Evolutionary conservation across 495 filamentous ascomycete genomes (phyloP).

Genomic region (Tuber aestivum): DNA sequence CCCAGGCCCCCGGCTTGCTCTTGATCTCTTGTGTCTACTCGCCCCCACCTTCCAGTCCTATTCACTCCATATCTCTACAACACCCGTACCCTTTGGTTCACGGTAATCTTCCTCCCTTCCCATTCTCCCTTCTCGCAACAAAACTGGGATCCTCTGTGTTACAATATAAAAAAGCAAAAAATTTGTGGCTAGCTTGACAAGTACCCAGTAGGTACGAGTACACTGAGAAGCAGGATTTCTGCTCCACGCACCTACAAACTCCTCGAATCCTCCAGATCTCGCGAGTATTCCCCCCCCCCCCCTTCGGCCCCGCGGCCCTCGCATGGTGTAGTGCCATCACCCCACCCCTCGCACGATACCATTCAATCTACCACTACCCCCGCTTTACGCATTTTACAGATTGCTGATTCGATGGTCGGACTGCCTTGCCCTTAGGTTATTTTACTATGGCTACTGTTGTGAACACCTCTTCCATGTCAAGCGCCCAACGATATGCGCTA

Average conservation of each 20-base stretch:
- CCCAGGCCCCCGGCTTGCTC: background rate
- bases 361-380: background rate
- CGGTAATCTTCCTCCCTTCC: background rate
- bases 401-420: background rate
- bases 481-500: conserved; percentile 22
- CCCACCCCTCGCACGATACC: background rate
- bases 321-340: background rate
- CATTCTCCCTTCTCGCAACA: background rate
- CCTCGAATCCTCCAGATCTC: background rate
- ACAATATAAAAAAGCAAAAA: background rate
- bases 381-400: background rate
- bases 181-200: background rate
- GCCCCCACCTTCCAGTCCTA: background rate
- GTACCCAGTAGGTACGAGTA: background rate
- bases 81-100: background rate
- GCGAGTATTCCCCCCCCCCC: background rate
- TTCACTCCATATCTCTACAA: background rate
- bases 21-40: background rate
- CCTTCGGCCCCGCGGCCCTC: background rate
- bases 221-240: background rate
- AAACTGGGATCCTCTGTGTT: background rate
- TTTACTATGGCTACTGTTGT: conserved; percentile 32
- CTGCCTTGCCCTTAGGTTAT: background rate
- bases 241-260: background rate
- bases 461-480: conserved; percentile 19